These are phyloP conservation scores for Penicillium occitanis DNA, from an alignment of 2,329 filamentous ascomycete genomes.

Conservation along the genomic window DNA sequence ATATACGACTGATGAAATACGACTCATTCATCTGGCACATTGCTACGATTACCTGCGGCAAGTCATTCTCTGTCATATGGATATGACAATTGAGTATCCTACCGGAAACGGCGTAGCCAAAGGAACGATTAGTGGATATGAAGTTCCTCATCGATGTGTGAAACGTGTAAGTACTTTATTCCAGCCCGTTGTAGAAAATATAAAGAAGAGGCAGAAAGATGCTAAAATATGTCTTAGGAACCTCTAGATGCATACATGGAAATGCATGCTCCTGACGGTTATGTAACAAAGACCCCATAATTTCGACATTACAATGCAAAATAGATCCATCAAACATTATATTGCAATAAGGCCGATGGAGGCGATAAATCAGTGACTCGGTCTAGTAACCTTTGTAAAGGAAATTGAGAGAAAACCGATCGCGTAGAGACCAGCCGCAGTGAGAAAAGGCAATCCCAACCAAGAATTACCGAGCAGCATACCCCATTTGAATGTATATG, in stretches of 20 bases:
- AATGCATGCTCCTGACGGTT: conserved; percentile 9
- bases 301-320: neutral
- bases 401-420: neutral
- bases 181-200: neutral
- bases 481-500: conserved; percentile 9
- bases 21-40: conserved; percentile 3
- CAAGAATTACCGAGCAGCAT: conserved; percentile 7
- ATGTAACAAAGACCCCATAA: conserved; percentile 6
- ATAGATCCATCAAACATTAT: conserved; percentile 5
- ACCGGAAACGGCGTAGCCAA: neutral
- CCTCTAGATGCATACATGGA: conserved; percentile 4
- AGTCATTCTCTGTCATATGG: conserved; percentile 6
- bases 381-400: conserved; percentile 6
- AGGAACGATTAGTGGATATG: neutral
- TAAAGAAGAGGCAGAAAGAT: conserved; percentile 7
- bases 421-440: conserved; percentile 1
- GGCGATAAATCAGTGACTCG: conserved; percentile 6
- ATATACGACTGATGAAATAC: neutral
- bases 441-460: conserved; percentile 6
- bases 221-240: conserved; percentile 7
- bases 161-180: conserved; percentile 2
- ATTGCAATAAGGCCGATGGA: conserved; percentile 8
- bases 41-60: neutral
- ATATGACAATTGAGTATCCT: conserved; percentile 8
- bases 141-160: neutral